phyloP scores from a whole-genome alignment of 768 basidiomycete genomes.

The Xerocomellus intermedius region DNA sequence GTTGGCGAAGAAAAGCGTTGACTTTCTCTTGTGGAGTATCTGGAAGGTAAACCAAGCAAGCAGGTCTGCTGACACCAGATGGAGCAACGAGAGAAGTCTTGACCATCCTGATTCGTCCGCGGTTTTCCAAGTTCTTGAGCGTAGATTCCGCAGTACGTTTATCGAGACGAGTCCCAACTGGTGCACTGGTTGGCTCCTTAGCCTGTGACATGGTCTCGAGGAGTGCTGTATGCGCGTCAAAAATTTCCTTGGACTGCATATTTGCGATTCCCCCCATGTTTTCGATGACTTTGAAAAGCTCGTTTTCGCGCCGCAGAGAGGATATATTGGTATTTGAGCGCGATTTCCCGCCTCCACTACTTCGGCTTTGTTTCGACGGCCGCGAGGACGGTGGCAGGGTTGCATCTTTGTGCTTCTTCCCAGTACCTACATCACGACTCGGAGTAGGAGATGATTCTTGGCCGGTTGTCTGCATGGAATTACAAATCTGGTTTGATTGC shows the following conservation, averaged over 20 bases:
- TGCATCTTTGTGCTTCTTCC: slow-evolving; percentile 17
- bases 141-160: slow-evolving; percentile 67
- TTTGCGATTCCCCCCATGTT: slow-evolving; percentile 66
- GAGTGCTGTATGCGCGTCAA: slow-evolving; percentile 63
- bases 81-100: slow-evolving; percentile 60
- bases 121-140: slow-evolving; percentile 58
- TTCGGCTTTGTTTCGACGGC: slow-evolving; percentile 23
- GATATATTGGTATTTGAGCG: slow-evolving; percentile 65
- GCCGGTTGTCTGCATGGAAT: background rate
- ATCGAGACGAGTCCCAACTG: slow-evolving; percentile 66
- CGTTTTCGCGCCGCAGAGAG: slow-evolving; percentile 76
- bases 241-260: slow-evolving; percentile 65
- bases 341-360: slow-evolving; percentile 7
- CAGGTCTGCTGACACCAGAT: slow-evolving; percentile 57
- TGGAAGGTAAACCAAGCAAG: slow-evolving; percentile 66
- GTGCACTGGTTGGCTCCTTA: slow-evolving; percentile 70
- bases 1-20: slow-evolving; percentile 54
- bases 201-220: slow-evolving; percentile 53
- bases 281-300: slow-evolving; percentile 66
- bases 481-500: background rate
- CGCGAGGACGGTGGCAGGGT: slow-evolving; percentile 7
- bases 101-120: slow-evolving; percentile 67
- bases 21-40: slow-evolving; percentile 52
- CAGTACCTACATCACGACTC: background rate
- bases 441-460: background rate